These are phyloP conservation scores for Colletotrichum endophyticum DNA, from an alignment of 2,329 filamentous ascomycete species.

Conservation along the genomic window DNA sequence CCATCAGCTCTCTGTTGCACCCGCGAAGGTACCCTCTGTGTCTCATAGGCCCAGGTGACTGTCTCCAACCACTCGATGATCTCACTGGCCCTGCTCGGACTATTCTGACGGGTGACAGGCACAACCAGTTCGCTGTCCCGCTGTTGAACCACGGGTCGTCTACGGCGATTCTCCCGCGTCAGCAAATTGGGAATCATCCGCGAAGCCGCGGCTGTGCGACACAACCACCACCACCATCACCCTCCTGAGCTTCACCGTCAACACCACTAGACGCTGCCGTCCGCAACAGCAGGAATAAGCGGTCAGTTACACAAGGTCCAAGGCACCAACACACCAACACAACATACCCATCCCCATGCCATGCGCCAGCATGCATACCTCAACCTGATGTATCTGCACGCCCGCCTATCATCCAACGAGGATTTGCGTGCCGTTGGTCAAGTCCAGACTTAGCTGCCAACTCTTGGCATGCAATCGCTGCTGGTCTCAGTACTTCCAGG, in stretches of 20 bases:
- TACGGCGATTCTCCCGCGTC: neutral
- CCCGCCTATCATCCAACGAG: neutral
- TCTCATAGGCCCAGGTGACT: neutral
- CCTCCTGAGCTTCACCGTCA: neutral
- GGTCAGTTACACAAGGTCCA: slow-evolving; percentile 5
- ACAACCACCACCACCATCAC: neutral
- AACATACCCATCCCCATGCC: neutral
- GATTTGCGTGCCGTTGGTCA: neutral
- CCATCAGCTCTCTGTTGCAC: neutral
- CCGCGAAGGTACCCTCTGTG: neutral
- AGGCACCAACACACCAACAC: neutral
- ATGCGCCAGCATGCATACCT: neutral
- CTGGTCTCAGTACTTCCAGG: neutral
- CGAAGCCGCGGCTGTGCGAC: slow-evolving; percentile 3
- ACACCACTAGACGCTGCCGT: neutral
- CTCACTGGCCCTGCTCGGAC: neutral
- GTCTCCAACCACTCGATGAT: neutral
- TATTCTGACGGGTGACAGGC: neutral
- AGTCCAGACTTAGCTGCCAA: neutral
- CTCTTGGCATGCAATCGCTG: neutral
- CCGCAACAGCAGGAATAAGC: neutral
- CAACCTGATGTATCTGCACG: neutral
- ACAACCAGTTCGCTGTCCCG: neutral
- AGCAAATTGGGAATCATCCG: slow-evolving; percentile 12
- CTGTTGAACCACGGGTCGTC: neutral